phyloP scores from a whole-genome alignment of 2,329 filamentous ascomycete species.

The Cladophialophora chaetospira region DNA sequence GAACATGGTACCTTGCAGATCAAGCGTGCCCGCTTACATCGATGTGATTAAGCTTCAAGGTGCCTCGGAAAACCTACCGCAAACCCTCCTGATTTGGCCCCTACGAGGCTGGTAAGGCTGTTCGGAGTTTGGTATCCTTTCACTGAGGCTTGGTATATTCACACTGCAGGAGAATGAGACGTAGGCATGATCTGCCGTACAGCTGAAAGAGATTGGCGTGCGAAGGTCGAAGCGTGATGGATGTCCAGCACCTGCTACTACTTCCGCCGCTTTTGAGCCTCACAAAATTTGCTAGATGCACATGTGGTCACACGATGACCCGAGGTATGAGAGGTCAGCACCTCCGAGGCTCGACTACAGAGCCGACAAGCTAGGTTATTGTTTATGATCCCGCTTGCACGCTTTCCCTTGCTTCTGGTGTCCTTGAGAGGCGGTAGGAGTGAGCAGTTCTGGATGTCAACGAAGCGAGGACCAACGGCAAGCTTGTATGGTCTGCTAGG shows the following conservation, averaged over 20 bases:
- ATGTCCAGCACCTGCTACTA: neutral
- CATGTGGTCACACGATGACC: too few species aligned
- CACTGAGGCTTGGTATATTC: too few species aligned
- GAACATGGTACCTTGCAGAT: neutral
- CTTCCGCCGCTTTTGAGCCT: neutral
- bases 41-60: neutral
- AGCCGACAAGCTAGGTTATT: too few species aligned
- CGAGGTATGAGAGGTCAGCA: neutral
- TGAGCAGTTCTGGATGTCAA: neutral
- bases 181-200: too few species aligned
- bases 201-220: too few species aligned
- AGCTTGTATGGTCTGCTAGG: neutral
- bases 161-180: too few species aligned
- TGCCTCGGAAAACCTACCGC: neutral
- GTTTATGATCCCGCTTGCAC: too few species aligned
- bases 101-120: neutral
- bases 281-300: too few species aligned
- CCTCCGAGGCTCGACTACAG: neutral
- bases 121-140: too few species aligned
- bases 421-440: too few species aligned
- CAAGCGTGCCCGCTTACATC: neutral
- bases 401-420: too few species aligned
- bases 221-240: neutral
- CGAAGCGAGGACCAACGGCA: neutral
- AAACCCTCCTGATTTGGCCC: neutral